Evolutionary conservation across 2,329 filamentous ascomycete species (phyloP), one percentile per base, ranked within the genome.

Genomic region (Aspergillus sp.): DNA sequence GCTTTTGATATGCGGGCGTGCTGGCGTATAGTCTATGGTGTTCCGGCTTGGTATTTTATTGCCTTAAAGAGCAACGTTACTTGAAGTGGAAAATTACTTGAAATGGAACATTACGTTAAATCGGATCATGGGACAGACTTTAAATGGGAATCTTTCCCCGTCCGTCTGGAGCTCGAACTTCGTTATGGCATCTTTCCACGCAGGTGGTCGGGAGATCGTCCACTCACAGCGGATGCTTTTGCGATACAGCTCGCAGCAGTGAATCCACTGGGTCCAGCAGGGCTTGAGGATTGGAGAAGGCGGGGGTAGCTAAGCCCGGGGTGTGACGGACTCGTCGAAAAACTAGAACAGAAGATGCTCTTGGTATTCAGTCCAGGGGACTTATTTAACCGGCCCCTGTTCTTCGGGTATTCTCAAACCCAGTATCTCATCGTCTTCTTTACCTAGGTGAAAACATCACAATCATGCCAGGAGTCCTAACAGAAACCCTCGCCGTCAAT

Each of bases 401-500:
- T 31, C 27, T 9, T 9, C 37, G 17, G 37, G 14, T 40, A 40
- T 40, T 47, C 17, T 19, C 8, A 3, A 33, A 39, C 27, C n/a
- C 23, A 14, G 9, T 5, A 19, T 7, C 19, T 9, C 6, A 35
- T 33, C 17, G 6, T 31, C 27, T 31, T 11, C 27, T 4, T 4
- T 31, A 31, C 8, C 27, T 31, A 31, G 27, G 3, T 31, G 9
- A 31, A 11, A 31, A 35, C 19, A n/a, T 23, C 37, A 14, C n/a
- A 27, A 23, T n/a, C 24, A 64, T 64, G 62, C 50, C 53, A 3
- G 59, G 62, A 17, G 37, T 64, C 15, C 49, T 64, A 7, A 49
- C 43, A 17, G 50, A 61, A 24, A 55, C 58, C 27, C 55, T 64
- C 4, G 19, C 61, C 50, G 79, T 81, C 46, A 80, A 75, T 55